Base-by-base conservation (phyloP, 352 stramenopile genomes). In the Pythium aphanidermatum region DNA sequence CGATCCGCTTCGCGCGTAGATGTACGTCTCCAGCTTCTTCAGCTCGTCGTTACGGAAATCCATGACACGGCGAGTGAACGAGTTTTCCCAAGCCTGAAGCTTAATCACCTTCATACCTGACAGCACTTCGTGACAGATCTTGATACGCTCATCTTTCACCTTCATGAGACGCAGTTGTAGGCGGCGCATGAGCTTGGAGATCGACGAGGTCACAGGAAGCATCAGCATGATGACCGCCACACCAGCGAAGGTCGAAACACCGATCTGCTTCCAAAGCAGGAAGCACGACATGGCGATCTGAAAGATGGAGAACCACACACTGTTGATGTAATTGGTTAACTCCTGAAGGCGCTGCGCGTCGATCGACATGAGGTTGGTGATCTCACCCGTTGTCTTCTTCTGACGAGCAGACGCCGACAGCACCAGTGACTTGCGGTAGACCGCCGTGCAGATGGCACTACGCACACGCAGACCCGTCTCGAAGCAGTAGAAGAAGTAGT, bases 41-140 rank as follows among this genome's bases (percentile, higher is more conserved):
- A 81, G 49, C 46, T 81, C 68, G 7, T 41, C 34, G 0, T 43
- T 28, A 14, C 71, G 66, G 24, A 83, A 62, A 8, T 46, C 33
- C 34, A 66, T 52, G 5, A 80, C 60, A 7, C 60, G 68, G 9
- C 9, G 48, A 7, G 60, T 63, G 4, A 74, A 38, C 6, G 57
- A 74, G 12, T 64, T 49, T 20, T 74, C 63, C 83, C 83, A 96
- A 4, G 73, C 77, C 46, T 93, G 90, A 38, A 94, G 86, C 52
- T 96, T 96, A 39, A 96, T 78, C 30, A 79, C 76, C 24, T 83
- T 66, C 16, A 95, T 86, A 5, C 88, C 90, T 9, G 78, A 55
- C 7, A 98, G 60, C 14, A 92, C 79, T 63, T 97, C 90, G 35
- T 87, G 94, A 21, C 90, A 89, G 47, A 96, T 78, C 60, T 95